Evolutionary conservation across 306 rosid genomes (phyloP), one percentile per base, ranked within the genome.

Genomic region (Acacia acuminata): DNA sequence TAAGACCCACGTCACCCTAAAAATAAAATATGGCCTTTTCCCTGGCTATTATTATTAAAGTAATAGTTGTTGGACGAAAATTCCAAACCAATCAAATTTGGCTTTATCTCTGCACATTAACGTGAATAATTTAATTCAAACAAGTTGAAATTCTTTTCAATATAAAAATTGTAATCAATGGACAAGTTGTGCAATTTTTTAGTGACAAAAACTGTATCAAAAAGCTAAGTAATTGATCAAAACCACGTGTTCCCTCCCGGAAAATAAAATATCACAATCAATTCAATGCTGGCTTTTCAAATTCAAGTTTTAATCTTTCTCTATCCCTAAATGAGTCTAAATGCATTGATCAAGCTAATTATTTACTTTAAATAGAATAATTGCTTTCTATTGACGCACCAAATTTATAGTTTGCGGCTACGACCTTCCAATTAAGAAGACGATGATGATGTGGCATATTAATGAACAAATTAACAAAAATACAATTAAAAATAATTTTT

Each of bases 81-180:
- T 78, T 84, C 72, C 38, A 75, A 38, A 71, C 81, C 30, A 65
- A 56, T 25, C 13, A 70, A 70, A 34, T 47, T 83, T 78, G 87
- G 85, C 77, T 45, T 48, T 71, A 43, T 78, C 71, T 78, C 50
- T 75, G 82, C 60, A 65, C 7, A 30, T 72, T 78, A 83, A 58
- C 84, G 87, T 81, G 84, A 83, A 43, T 83, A 44, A 30, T 24
- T 81, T 55, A 53, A 75, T 85, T 86, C 89, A 83, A 83, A 75
- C 87, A 81, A 86, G 87, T 88, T 86, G 91, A 82, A 76, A 70
- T 82, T 50, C 73, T 82, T 77, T 80, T 74, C 50, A 82, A 72
- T 77, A 88, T 76, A 50, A 80, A 60, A 85, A 20, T 34, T 72
- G 34, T 42, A 82, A 47, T 78, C 40, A 61, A 4, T 63, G 10